Percentiles rank a stretch among this genome's conserved stretches.
These are phyloP conservation scores for Pseudoperonospora humuli DNA, from an alignment of 352 stramenopile species.

Conservation along the genomic window DNA sequence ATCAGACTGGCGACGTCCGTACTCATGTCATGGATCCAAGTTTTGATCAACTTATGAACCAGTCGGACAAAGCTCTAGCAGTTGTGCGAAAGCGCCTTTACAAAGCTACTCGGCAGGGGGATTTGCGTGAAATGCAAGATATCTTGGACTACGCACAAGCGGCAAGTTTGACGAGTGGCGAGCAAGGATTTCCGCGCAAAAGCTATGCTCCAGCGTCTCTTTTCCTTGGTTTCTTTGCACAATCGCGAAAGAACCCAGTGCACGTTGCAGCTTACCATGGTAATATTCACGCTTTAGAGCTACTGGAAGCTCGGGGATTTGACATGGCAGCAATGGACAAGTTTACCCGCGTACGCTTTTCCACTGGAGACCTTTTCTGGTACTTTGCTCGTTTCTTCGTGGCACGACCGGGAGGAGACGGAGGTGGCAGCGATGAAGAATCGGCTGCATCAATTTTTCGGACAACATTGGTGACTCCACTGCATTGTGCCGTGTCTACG, in stretches of 20 bases:
- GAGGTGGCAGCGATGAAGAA: slow-evolving; percentile 39
- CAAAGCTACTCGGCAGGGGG: slow-evolving; percentile 55
- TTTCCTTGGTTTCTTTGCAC: slow-evolving; percentile 48
- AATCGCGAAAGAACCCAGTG: slow-evolving; percentile 72
- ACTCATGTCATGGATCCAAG: slow-evolving; percentile 50
- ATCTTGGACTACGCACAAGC: slow-evolving; percentile 47
- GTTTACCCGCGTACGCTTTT: slow-evolving; percentile 69
- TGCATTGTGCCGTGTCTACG: slow-evolving; percentile 72
- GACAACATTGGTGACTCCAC: slow-evolving; percentile 70
- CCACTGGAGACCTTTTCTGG: slow-evolving; percentile 75
- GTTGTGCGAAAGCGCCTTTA: slow-evolving; percentile 64
- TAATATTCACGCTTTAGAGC: slow-evolving; percentile 56
- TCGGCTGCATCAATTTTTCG: slow-evolving; percentile 71
- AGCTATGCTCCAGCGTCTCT: slow-evolving; percentile 43
- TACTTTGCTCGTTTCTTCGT: slow-evolving; percentile 74
- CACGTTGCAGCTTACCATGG: slow-evolving; percentile 70
- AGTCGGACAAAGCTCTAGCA: slow-evolving; percentile 41
- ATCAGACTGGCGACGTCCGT: slow-evolving; percentile 66
- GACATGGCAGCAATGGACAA: slow-evolving; percentile 65
- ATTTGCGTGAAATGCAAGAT: slow-evolving; percentile 55
- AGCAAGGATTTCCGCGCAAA: slow-evolving; percentile 47
- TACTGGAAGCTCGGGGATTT: slow-evolving; percentile 51
- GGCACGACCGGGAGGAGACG: slow-evolving; percentile 28
- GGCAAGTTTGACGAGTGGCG: slow-evolving; percentile 26
- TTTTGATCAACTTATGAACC: slow-evolving; percentile 49